phyloP scores from a whole-genome alignment of 208 protist genomes.

The Naegleria gruberi region DNA sequence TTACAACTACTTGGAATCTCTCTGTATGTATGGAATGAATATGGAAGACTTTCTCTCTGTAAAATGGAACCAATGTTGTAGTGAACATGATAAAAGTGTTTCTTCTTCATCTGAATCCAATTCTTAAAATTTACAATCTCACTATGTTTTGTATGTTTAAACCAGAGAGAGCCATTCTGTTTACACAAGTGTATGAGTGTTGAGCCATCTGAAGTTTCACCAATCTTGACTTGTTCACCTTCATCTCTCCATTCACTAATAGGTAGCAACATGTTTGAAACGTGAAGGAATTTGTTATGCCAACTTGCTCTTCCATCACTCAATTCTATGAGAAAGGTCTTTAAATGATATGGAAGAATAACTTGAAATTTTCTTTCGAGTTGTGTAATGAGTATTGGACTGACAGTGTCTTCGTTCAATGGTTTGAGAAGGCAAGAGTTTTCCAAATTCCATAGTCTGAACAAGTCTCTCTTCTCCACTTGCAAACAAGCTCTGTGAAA shows the following conservation, averaged over 20 bases:
- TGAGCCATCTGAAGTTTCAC: not conserved
- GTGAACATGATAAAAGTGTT: not conserved
- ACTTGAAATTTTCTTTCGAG: not conserved
- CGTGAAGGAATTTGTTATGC: not conserved
- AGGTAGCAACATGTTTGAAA: not conserved
- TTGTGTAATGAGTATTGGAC: not conserved
- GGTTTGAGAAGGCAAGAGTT: not conserved
- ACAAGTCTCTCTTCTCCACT: not conserved
- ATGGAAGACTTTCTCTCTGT: not conserved
- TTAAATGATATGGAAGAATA: not conserved
- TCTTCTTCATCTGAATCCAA: not conserved
- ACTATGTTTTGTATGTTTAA: too few species aligned
- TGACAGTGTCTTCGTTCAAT: not conserved
- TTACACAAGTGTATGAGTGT: not conserved
- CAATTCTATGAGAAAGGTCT: not conserved
- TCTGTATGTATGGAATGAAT: not conserved
- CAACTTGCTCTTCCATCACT: not conserved
- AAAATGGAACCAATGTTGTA: not conserved
- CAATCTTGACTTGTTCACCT: not conserved
- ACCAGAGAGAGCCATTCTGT: not conserved
- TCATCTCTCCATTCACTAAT: not conserved
- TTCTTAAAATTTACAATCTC: not conserved
- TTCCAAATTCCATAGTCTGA: not conserved
- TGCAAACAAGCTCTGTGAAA: not conserved
- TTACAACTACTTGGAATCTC: not conserved